Evolutionary conservation across 2,329 filamentous ascomycete genomes (phyloP).

Genomic region (Trichoderma pleuroti): DNA sequence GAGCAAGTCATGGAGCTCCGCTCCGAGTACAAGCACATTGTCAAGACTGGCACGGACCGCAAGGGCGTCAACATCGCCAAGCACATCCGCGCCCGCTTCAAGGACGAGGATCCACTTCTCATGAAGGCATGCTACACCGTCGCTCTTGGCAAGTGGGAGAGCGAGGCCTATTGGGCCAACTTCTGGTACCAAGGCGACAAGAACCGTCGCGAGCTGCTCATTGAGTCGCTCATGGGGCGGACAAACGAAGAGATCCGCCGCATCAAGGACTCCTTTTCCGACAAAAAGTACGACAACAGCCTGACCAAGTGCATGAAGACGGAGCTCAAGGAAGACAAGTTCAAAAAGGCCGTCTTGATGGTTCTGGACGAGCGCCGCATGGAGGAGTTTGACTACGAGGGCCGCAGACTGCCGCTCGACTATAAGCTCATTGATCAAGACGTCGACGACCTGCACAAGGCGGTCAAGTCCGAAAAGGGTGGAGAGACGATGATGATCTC

Average conservation of each 20-base stretch:
- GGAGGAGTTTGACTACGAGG: conserved; percentile 70
- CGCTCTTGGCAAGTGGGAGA: conserved; percentile 85
- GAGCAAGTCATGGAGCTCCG: conserved; percentile 85
- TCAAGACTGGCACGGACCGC: conserved; percentile 70
- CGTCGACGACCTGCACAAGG: conserved; percentile 64
- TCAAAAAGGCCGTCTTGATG: conserved; percentile 80
- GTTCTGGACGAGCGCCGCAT: conserved; percentile 80
- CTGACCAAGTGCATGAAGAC: conserved; percentile 82
- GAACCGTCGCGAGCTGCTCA: conserved; percentile 80
- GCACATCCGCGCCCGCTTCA: conserved; percentile 73
- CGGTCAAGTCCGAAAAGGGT: conserved; percentile 70
- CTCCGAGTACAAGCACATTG: conserved; percentile 84
- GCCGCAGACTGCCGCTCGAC: conserved; percentile 57
- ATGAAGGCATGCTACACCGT: conserved; percentile 91
- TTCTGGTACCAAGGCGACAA: conserved; percentile 93
- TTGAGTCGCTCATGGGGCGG: conserved; percentile 88
- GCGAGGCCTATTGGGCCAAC: conserved; percentile 96
- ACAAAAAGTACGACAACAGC: conserved; percentile 86
- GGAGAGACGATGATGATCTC: conserved; percentile 85
- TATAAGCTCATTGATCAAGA: conserved; percentile 63
- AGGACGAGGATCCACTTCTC: conserved; percentile 69
- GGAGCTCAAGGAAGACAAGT: conserved; percentile 94
- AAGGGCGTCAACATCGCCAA: conserved; percentile 83
- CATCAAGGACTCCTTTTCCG: conserved; percentile 85
- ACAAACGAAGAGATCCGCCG: conserved; percentile 79